Base-by-base conservation (phyloP, 495 filamentous ascomycete species). In the Tuber microsphaerosporum region DNA sequence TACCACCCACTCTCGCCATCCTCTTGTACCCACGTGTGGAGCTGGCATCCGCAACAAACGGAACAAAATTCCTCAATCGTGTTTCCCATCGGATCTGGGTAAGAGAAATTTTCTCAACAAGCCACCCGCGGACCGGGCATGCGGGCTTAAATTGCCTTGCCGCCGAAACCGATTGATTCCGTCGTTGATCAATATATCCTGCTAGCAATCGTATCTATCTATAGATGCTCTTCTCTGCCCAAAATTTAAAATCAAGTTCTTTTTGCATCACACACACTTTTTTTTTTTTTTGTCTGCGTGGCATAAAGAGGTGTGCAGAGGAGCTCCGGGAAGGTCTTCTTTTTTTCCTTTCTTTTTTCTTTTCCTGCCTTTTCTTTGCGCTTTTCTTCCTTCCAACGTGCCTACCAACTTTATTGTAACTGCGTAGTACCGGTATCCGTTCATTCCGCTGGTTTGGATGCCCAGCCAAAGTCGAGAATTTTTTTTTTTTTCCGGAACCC, bases 131-230 rank as follows among this genome's bases (percentile, higher is more conserved):
- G 26, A 65, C 56, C 56, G 14, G 2, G 26, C 56, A 65, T 65
- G 56, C 34, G 56, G 56, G 56, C 31, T 34, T 65, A 31, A 65
- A 65, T 34, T 34, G 7, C 5, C 56, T 65, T 65, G 56, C 56
- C 56, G 56, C 56, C 56, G 56, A 34, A 65, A 65, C 56, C 56
- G 56, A 34, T 65, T 65, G 56, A 65, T 65, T n/a, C 56, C 56
- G 56, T 34, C 16, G 26, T 65, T 65, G 56, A 65, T 65, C 56
- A 65, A 65, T 65, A 26, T 65, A 34, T 65, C 51, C 22, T 61
- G 26, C 51, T 31, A 9, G n/a, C n/a, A 26, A 61, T 65, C 56
- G 56, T 31, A 65, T 65, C 56, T 65, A 65, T 65, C 26, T 34
- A 34, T 31, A 65, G 56, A 34, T 65, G 26, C 56, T 19, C 56